phyloP scores from a whole-genome alignment of 2,329 filamentous ascomycete species.

The Leptographium radiaticola region DNA sequence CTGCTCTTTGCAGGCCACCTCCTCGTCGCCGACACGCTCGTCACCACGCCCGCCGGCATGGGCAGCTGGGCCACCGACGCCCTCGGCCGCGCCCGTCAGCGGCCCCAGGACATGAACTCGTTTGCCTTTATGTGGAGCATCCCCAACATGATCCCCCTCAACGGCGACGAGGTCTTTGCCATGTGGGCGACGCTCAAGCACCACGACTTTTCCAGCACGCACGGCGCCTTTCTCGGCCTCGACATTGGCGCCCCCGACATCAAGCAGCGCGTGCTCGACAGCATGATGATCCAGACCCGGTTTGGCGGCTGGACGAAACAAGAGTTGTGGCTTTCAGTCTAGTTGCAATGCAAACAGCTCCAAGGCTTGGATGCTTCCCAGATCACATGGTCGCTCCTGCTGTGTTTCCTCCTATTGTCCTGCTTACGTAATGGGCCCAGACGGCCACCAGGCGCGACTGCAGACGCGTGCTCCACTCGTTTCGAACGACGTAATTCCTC shows the following conservation, averaged over 20 bases:
- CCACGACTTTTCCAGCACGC: conserved; percentile 50
- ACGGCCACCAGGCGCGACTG: too few relatives aligned
- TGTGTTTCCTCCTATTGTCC: too few relatives aligned
- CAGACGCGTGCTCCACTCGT: too few relatives aligned
- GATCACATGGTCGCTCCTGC: too few relatives aligned
- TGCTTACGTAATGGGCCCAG: too few relatives aligned
- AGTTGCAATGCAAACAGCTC: not conserved
- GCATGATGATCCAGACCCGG: conserved; percentile 60
- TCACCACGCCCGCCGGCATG: conserved; percentile 50
- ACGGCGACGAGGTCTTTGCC: conserved; percentile 44
- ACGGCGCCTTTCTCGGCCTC: conserved; percentile 51
- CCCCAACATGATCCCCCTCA: conserved; percentile 61
- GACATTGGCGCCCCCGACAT: conserved; percentile 46
- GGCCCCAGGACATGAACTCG: conserved; percentile 32
- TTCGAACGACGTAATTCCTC: too few relatives aligned
- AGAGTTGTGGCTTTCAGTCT: conserved; percentile 1
- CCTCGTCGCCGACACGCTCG: conserved; percentile 66
- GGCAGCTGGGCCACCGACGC: conserved; percentile 33
- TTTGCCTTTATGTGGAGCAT: conserved; percentile 69
- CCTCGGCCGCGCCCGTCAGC: conserved; percentile 19
- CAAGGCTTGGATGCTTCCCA: not conserved
- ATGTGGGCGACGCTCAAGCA: conserved; percentile 59
- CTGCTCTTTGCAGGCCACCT: conserved; percentile 47
- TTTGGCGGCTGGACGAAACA: conserved; percentile 33
- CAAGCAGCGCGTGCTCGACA: conserved; percentile 56